Evolutionary conservation across 192 early-diverging fungal species (phyloP).

Genomic region (Chytriomyces sp.): DNA sequence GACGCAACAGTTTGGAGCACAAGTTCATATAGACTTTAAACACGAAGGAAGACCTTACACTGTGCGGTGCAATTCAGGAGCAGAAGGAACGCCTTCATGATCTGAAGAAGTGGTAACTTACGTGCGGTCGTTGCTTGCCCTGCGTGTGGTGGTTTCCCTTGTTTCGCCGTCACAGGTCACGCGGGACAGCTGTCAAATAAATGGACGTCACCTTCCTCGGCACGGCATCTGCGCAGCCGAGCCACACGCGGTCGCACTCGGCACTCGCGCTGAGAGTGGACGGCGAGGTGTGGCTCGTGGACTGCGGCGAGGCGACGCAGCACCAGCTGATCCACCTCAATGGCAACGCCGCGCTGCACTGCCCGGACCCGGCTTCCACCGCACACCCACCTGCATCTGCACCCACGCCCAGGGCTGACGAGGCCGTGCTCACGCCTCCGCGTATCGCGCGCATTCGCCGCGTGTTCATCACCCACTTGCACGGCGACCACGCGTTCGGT

Average conservation of each 20-base stretch:
- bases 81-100: too few species aligned
- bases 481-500: conserved; percentile 60
- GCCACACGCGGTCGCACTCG: conserved; percentile 56
- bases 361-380: not conserved
- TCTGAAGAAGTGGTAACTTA: too few species aligned
- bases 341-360: not conserved
- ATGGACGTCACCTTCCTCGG: conserved; percentile 61
- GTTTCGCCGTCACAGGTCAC: too few species aligned
- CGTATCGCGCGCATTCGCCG: not conserved
- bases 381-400: not conserved
- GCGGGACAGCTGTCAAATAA: too few species aligned
- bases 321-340: conserved; percentile 48
- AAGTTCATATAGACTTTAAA: too few species aligned
- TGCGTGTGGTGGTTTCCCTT: too few species aligned
- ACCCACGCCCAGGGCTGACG: not conserved
- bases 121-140: too few species aligned
- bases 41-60: too few species aligned
- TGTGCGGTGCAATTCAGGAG: too few species aligned
- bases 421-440: not conserved
- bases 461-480: conserved; percentile 56
- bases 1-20: too few species aligned
- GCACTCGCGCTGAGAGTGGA: conserved; percentile 46
- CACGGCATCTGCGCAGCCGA: conserved; percentile 62
- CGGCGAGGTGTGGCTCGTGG: conserved; percentile 51
- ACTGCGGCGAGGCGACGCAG: conserved; percentile 59